phyloP scores from a whole-genome alignment of 805 yeast genomes.

The Hanseniaspora thailandica region DNA sequence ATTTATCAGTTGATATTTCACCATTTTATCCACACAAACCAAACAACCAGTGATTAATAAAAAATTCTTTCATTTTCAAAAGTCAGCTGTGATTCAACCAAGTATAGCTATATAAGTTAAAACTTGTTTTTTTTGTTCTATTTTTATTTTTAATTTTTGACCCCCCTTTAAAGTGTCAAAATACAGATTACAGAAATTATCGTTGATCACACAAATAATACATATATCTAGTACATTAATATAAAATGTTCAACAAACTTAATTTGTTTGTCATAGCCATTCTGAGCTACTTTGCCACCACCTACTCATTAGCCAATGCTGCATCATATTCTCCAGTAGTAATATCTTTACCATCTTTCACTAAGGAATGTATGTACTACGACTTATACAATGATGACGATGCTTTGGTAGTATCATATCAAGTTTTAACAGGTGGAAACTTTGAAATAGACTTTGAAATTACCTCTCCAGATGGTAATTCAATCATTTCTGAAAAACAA shows the following conservation, averaged over 20 bases:
- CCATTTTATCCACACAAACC: background rate
- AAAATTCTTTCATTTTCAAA: no score
- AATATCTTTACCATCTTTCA: slow-evolving; percentile 31
- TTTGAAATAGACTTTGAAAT: slow-evolving; percentile 56
- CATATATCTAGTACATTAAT: background rate
- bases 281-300: background rate
- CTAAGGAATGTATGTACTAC: slow-evolving; percentile 35
- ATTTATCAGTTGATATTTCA: background rate
- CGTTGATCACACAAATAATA: background rate
- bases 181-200: background rate
- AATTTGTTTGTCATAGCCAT: background rate
- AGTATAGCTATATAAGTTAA: no score
- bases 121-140: no score
- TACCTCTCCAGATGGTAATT: slow-evolving; percentile 41
- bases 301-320: slow-evolving; percentile 8
- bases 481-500: slow-evolving; percentile 40
- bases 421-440: slow-evolving; percentile 55
- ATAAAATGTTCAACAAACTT: background rate
- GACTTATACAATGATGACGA: slow-evolving; percentile 30
- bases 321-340: slow-evolving; percentile 30
- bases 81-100: no score
- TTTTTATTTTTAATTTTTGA: no score
- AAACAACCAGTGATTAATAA: background rate
- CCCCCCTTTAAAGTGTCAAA: no score
- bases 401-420: slow-evolving; percentile 33